Evolutionary conservation across 306 rosid species (phyloP), one percentile per base, ranked within the genome.

Genomic region (Clitoria ternatea): DNA sequence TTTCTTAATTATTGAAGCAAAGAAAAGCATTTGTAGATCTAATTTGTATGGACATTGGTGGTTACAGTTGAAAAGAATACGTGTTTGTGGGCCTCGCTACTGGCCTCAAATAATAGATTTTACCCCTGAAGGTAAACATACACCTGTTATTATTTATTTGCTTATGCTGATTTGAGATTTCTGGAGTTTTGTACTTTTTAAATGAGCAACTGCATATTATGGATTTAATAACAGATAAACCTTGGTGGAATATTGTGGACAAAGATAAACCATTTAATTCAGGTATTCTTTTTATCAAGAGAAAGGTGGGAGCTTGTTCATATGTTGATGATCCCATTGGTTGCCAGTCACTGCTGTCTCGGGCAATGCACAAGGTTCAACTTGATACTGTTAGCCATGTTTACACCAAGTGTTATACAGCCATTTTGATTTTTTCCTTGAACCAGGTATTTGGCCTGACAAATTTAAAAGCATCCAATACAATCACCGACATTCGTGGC

Each of bases 271-370:
- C 91, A 26, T 90, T 93, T 72, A 88, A 78, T 74, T 88, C 96
- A 78, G 98, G 98, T 78, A 85, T 90, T 83, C 81, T 93, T 60
- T 93, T 82, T 85, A 87, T 90, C 82, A 93, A 93, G 81, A 85
- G 97, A 75, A 93, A 89, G 82, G 98, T 93, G 18, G 98, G 97
- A 66, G 93, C 97, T 84, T 93, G 98, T 83, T 93, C 98, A 7
- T 93, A 93, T 83, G 95, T 90, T 66, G 98, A 93, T 73, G 98
- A 93, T 80, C 98, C 98, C 61, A 74, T 88, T 69, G 98, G 98
- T 54, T 90, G 97, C 80, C 98, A 90, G 85, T 90, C 97, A 9
- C 83, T 93, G 66, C 82, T 93, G 64, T 93, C 98, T 29, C 87
- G 94, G 68, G 97, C 97, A 72, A 88, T 88, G 98, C 98, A 93